Conservation (phyloP, 768 basidiomycete genomes). For the Boletus bicolor region DNA sequence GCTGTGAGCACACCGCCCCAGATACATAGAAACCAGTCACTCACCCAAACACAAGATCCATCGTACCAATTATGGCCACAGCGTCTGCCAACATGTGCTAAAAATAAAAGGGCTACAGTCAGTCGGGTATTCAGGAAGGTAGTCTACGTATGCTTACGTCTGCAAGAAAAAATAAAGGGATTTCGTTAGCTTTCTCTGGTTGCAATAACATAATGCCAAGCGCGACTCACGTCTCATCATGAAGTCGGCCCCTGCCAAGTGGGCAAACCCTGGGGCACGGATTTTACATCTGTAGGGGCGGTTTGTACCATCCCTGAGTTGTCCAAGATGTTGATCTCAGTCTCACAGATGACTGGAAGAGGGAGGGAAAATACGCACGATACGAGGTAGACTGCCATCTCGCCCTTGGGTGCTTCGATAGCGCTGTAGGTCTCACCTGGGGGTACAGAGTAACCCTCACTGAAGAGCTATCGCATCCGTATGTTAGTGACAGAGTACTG, state of each 20-base stretch:
- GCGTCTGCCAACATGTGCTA: slow-evolving; percentile 92
- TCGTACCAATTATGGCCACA: slow-evolving; percentile 96
- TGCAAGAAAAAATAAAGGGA: slow-evolving; percentile 18
- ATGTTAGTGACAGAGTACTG: neutral
- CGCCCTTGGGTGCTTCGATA: slow-evolving; percentile 98
- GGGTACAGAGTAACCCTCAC: slow-evolving; percentile 95
- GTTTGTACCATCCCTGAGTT: slow-evolving; percentile 81
- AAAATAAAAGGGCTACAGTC: slow-evolving; percentile 29
- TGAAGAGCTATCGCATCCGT: slow-evolving; percentile 64
- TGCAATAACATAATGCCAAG: neutral
- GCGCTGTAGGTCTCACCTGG: slow-evolving; percentile 95
- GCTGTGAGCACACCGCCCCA: neutral
- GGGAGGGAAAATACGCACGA: slow-evolving; percentile 51
- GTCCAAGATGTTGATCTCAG: neutral
- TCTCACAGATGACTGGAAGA: neutral
- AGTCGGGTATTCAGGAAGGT: slow-evolving; percentile 3
- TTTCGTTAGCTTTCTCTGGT: neutral
- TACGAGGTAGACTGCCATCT: slow-evolving; percentile 98
- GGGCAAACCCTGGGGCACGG: slow-evolving; percentile 94
- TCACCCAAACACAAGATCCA: slow-evolving; percentile 97
- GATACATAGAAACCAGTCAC: slow-evolving; percentile 29
- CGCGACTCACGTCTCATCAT: slow-evolving; percentile 85
- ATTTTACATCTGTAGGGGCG: slow-evolving; percentile 97
- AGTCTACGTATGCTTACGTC: slow-evolving; percentile 32
- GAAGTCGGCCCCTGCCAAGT: slow-evolving; percentile 93